Base-by-base conservation (phyloP, 2,329 filamentous ascomycete genomes). In the Pyricularia sp. region DNA sequence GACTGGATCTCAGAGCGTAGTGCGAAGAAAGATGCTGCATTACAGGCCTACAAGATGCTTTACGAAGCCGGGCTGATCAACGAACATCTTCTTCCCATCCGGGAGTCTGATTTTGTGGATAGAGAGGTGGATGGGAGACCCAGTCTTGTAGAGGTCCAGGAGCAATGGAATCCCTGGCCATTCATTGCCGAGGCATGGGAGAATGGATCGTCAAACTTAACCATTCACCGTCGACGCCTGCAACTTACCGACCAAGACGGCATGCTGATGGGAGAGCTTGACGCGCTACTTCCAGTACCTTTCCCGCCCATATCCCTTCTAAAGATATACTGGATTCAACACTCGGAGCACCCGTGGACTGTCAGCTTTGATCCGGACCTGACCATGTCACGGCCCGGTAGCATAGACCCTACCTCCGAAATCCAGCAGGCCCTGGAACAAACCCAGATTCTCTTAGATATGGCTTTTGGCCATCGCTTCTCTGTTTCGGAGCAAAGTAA, bases 21-120 rank as follows among this genome's bases (percentile, higher is more conserved):
- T 72, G 93, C 93, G 0, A 88, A 83, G 72, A 92, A 91, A 74
- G 94, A 97, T 77, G 92, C 90, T 0, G 91, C 92, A 0, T 95
- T 97, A 71, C 86, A 92, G 74, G 92, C 93, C 0, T 97, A 94
- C 74, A 79, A 86, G 26, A 82, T 82, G 5, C 81, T 98, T 0
- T 88, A 94, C 75, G 73, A 85, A 9, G 89, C 86, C 30, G 90
- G 90, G 0, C 80, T 97, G 5, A 78, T 98, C 1, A 93, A 92
- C 71, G 86, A 96, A 17, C 84, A 97, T 73, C 79, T 97, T 0
- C 81, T 97, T 59, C 94, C 94, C 10, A 79, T 84, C 17, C 14
- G 25, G 12, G 26, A 20, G 59, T 28, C 23, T 28, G 59, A 63
- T 25, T 20, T 28, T 26, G 7, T 20, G 9, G 59, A 63, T 20